Evolutionary conservation across 1,139 yeast species (phyloP).

Genomic region (Candida dubliniensis): DNA sequence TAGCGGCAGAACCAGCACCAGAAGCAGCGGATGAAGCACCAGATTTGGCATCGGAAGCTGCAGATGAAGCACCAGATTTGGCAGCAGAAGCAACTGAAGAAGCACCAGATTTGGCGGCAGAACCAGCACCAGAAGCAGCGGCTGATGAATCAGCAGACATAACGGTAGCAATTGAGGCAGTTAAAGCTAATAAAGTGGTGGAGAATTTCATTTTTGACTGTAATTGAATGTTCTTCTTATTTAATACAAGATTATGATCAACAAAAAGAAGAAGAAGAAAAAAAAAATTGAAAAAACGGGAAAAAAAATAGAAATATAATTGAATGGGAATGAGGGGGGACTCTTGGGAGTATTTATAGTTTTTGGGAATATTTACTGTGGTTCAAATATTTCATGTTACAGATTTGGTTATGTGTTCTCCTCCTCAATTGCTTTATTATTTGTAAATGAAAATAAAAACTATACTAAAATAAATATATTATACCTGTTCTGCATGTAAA

Average conservation of each 20-base stretch:
- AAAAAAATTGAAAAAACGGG: neutral
- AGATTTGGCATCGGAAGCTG: slow-evolving; percentile 12
- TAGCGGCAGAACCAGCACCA: slow-evolving; percentile 17
- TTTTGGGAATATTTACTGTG: neutral
- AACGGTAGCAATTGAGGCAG: slow-evolving; percentile 10
- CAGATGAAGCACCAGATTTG: slow-evolving; percentile 8
- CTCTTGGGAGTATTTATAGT: neutral
- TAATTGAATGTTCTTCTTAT: neutral
- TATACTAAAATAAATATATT: too few species aligned
- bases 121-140: slow-evolving; percentile 4
- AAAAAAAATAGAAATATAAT: neutral
- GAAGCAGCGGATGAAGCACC: slow-evolving; percentile 8
- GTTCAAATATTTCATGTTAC: neutral
- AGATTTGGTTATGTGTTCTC: too few species aligned
- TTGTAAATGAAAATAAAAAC: too few species aligned
- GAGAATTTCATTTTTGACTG: slow-evolving; percentile 13
- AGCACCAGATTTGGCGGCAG: slow-evolving; percentile 8
- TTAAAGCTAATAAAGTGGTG: slow-evolving; percentile 11
- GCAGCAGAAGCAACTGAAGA: slow-evolving; percentile 13
- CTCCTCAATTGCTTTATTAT: too few species aligned
- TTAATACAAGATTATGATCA: neutral
- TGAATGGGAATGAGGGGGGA: too few species aligned
- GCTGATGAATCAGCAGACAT: slow-evolving; percentile 15
- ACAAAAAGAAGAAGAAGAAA: neutral
- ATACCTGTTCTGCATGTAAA: too few species aligned